Evolutionary conservation across 345 rosid genomes (phyloP).

Genomic region (Lenwebbia sp.): DNA sequence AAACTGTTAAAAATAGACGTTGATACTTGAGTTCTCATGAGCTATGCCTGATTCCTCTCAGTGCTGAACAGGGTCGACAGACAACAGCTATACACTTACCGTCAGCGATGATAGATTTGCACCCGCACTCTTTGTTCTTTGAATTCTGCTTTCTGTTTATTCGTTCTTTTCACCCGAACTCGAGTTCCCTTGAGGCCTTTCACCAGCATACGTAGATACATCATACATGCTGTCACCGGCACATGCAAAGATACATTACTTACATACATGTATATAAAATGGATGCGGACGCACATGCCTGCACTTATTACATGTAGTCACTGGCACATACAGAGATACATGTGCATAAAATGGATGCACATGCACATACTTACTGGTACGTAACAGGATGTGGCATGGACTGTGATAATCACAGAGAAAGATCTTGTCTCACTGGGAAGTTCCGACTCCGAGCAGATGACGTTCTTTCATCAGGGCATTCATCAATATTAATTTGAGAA

Average conservation of each 20-base stretch:
- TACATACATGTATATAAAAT: background rate
- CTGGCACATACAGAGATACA: background rate
- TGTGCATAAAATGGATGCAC: no score
- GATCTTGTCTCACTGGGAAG: background rate
- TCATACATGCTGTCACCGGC: background rate
- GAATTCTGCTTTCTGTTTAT: background rate
- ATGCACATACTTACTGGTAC: no score
- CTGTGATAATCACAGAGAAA: background rate
- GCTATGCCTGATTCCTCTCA: background rate
- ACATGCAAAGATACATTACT: background rate
- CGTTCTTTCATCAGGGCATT: background rate
- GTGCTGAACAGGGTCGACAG: background rate
- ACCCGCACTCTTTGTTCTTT: background rate
- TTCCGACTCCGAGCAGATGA: background rate
- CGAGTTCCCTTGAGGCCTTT: background rate
- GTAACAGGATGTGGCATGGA: background rate
- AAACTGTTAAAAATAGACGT: background rate
- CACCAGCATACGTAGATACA: background rate
- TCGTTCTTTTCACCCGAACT: background rate
- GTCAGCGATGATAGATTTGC: no score
- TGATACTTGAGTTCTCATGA: background rate
- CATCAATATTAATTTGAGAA: background rate
- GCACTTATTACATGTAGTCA: no score
- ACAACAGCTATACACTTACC: background rate
- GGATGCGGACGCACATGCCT: background rate